phyloP scores from a whole-genome alignment of 306 rosid species.

The Lablab purpureus region DNA sequence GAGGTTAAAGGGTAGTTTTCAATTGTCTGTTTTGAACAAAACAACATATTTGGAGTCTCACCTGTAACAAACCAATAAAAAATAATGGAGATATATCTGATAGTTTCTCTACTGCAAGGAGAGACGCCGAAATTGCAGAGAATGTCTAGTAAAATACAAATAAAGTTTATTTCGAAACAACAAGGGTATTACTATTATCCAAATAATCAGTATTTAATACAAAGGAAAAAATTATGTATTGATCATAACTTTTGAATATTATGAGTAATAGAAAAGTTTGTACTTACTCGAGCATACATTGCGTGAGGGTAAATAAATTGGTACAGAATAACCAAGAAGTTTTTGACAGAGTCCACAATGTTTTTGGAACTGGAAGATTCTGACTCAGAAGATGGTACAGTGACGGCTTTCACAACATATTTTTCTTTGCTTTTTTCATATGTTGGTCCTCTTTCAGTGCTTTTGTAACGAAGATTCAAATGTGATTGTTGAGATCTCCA shows the following conservation, averaged over 20 bases:
- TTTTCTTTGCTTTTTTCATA: background rate
- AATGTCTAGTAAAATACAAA: background rate
- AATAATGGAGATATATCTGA: too few relatives aligned
- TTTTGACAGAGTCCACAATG: slow-evolving; percentile 38
- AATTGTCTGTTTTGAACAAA: background rate
- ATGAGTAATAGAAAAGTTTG: background rate
- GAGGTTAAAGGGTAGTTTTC: background rate
- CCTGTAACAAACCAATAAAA: too few relatives aligned
- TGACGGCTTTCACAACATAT: slow-evolving; percentile 43
- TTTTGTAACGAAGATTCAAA: background rate
- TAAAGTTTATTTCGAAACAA: background rate
- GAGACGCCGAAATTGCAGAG: background rate
- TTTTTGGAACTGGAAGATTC: slow-evolving; percentile 54
- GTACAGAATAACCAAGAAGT: background rate
- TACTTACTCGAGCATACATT: slow-evolving; percentile 68
- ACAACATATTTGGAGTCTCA: background rate
- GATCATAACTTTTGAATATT: background rate
- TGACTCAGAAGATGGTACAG: slow-evolving; percentile 61
- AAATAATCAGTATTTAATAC: background rate
- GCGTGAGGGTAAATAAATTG: slow-evolving; percentile 80
- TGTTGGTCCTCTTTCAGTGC: background rate
- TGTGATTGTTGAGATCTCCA: background rate
- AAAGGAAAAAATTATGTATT: background rate
- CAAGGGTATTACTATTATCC: background rate
- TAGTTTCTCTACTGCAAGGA: too few relatives aligned